phyloP scores from a whole-genome alignment of 1,284 basidiomycete species.

The Leccinum pachyderme region DNA sequence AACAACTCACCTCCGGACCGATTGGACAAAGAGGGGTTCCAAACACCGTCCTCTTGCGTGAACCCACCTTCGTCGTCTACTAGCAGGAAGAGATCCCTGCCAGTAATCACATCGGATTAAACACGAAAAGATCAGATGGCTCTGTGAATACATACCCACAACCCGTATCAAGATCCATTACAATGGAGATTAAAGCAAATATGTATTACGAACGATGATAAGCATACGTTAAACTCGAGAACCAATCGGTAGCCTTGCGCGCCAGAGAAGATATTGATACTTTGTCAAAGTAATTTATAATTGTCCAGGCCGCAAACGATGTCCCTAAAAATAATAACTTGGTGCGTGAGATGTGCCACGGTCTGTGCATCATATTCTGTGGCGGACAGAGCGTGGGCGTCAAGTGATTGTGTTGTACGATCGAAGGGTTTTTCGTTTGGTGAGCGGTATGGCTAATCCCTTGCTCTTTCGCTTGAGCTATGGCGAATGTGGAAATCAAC shows the following conservation, averaged over 20 bases:
- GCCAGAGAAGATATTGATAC: background rate
- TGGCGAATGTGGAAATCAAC: too few species aligned
- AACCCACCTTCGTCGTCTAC: background rate
- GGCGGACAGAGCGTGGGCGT: background rate
- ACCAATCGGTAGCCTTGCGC: background rate
- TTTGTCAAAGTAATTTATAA: background rate
- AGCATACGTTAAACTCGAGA: background rate
- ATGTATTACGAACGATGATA: background rate
- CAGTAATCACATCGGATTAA: background rate
- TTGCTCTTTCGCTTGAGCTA: background rate
- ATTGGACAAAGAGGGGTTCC: background rate
- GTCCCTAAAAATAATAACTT: background rate
- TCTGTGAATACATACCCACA: background rate
- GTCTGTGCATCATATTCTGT: background rate
- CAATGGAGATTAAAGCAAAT: background rate
- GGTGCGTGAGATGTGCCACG: too few species aligned
- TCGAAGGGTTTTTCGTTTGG: background rate
- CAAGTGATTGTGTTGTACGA: background rate
- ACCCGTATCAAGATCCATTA: background rate
- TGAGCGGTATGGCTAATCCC: background rate
- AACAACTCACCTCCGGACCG: background rate
- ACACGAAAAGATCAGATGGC: background rate
- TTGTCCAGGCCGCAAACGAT: background rate
- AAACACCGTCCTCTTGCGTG: background rate
- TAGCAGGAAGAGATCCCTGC: background rate